phyloP scores from a whole-genome alignment of 2,329 filamentous ascomycete genomes.

The Verticillium isaacii region DNA sequence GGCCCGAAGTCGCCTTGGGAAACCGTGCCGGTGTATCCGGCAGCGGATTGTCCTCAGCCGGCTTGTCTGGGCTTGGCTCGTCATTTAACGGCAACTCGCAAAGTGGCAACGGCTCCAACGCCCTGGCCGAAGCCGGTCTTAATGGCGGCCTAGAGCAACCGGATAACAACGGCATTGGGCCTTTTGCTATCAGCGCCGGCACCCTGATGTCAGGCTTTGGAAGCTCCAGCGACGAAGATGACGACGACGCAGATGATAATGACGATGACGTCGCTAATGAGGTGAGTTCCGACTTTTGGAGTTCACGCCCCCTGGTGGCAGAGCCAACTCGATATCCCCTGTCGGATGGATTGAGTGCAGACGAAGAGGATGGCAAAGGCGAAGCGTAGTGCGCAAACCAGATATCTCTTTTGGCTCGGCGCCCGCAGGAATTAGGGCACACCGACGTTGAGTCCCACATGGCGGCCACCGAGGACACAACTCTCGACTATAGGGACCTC shows the following conservation, averaged over 20 bases:
- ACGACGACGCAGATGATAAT: constrained; percentile 86
- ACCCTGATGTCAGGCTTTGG: constrained; percentile 86
- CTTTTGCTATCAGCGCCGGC: constrained; percentile 68
- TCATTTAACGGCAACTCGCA: constrained; percentile 25
- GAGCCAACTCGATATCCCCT: background rate
- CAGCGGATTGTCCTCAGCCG: constrained; percentile 41
- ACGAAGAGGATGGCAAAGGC: background rate
- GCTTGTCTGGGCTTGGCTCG: constrained; percentile 33
- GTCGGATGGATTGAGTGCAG: background rate
- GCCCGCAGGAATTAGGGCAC: background rate
- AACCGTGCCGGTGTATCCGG: constrained; percentile 59
- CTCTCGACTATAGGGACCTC: background rate
- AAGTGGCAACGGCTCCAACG: constrained; percentile 11
- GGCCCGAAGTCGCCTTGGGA: constrained; percentile 83
- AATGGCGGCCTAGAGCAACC: constrained; percentile 55
- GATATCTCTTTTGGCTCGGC: background rate
- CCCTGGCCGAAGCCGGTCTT: constrained; percentile 12
- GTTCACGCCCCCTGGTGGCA: background rate
- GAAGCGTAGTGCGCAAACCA: constrained; percentile 11
- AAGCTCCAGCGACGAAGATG: constrained; percentile 92
- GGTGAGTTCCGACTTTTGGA: constrained; percentile 39
- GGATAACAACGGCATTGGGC: constrained; percentile 60
- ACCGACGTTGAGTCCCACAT: background rate
- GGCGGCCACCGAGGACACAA: background rate
- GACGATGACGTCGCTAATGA: constrained; percentile 69